Percentiles rank a stretch among this genome's conserved stretches.
These are phyloP conservation scores for Hypoxylon lenormandii DNA, from an alignment of 495 filamentous ascomycete genomes.

Conservation along the genomic window DNA sequence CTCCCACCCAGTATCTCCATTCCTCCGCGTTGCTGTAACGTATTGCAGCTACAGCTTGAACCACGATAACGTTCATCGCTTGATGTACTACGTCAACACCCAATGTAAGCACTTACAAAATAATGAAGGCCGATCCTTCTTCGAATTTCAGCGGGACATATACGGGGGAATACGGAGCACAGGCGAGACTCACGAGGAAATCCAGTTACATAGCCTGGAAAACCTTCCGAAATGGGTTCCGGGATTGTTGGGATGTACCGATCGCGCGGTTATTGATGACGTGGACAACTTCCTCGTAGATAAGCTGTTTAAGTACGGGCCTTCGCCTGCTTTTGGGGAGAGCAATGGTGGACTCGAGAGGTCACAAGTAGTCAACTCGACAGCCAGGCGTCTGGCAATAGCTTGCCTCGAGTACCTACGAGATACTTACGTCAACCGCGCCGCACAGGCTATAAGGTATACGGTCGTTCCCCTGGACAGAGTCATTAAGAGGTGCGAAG, in stretches of 20 bases:
- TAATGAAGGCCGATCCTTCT: slow-evolving; percentile 56
- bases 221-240: slow-evolving; percentile 74
- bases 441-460: slow-evolving; percentile 57
- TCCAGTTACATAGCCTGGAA: slow-evolving; percentile 56
- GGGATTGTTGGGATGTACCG: slow-evolving; percentile 72
- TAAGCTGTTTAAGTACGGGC: slow-evolving; percentile 65
- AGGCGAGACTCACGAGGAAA: slow-evolving; percentile 43
- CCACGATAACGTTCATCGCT: slow-evolving; percentile 38
- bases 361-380: slow-evolving; percentile 45
- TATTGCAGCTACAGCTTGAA: slow-evolving; percentile 54
- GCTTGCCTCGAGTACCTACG: slow-evolving; percentile 62
- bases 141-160: slow-evolving; percentile 56
- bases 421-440: slow-evolving; percentile 57
- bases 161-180: slow-evolving; percentile 50
- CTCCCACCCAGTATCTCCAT: slow-evolving; percentile 51
- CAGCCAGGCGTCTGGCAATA: slow-evolving; percentile 57
- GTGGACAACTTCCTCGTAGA: slow-evolving; percentile 68
- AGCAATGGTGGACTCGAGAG: slow-evolving; percentile 39
- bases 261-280: slow-evolving; percentile 64
- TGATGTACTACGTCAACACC: slow-evolving; percentile 53
- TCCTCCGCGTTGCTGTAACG: slow-evolving; percentile 51
- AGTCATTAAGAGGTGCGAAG: slow-evolving; percentile 58
- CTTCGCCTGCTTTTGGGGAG: slow-evolving; percentile 48
- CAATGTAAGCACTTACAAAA: slow-evolving; percentile 58
- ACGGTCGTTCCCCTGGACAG: slow-evolving; percentile 55